These are phyloP conservation scores for Trichoderma simmonsii DNA, from an alignment of 2,329 filamentous ascomycete species.

Conservation along the genomic window DNA sequence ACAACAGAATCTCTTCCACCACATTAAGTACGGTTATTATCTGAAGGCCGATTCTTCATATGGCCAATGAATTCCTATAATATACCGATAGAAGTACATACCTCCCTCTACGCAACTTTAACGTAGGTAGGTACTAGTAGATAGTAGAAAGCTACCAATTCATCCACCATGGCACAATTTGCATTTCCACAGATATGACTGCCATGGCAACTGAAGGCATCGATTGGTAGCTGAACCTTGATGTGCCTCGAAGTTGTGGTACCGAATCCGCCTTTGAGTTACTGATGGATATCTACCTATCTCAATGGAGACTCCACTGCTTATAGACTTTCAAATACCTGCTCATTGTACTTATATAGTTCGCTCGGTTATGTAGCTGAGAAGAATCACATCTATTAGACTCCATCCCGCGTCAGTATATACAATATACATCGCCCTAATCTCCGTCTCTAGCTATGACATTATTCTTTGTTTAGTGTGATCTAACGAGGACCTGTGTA, in stretches of 20 bases:
- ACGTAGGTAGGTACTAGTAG: too few species aligned
- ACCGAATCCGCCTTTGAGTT: neutral
- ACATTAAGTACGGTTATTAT: too few species aligned
- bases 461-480: neutral
- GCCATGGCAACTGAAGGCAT: neutral
- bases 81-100: too few species aligned
- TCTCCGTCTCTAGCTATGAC: neutral
- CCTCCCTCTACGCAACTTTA: too few species aligned
- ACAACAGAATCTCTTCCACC: too few species aligned
- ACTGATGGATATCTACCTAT: neutral
- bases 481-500: neutral
- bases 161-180: neutral
- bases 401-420: neutral
- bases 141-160: too few species aligned
- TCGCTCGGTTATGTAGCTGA: neutral
- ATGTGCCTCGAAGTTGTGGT: neutral
- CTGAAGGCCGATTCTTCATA: too few species aligned
- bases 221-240: neutral
- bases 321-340: too few species aligned
- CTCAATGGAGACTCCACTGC: too few species aligned
- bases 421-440: neutral
- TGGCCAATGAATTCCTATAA: too few species aligned
- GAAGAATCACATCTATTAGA: neutral
- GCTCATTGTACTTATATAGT: neutral
- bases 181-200: neutral